Conservation (phyloP, 164 flowering plant species). For the Kingdonia uniflora region DNA sequence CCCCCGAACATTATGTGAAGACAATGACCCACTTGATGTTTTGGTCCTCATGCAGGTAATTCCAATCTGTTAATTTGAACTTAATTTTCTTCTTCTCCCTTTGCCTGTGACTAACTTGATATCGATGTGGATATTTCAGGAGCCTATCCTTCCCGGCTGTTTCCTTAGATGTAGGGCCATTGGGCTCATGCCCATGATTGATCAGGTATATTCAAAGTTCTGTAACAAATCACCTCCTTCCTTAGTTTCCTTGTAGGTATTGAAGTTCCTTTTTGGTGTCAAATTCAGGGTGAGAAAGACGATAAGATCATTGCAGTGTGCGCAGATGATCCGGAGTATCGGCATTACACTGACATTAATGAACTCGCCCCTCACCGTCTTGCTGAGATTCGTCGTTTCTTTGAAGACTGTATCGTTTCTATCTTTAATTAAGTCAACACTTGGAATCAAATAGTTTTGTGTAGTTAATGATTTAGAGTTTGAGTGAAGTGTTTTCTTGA, state of each 20-base stretch:
- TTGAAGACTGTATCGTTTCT: conserved; percentile 66
- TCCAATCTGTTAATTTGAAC: neutral
- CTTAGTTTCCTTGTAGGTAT: too few species aligned
- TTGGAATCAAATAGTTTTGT: neutral
- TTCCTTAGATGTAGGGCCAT: conserved; percentile 15
- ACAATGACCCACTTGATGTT: conserved; percentile 20
- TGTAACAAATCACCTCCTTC: too few species aligned
- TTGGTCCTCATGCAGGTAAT: conserved; percentile 20
- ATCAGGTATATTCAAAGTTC: conserved; percentile 8
- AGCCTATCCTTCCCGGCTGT: conserved; percentile 14
- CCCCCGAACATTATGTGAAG: conserved; percentile 19
- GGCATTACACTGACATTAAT: conserved; percentile 48
- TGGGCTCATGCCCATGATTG: conserved; percentile 18
- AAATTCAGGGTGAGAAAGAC: conserved; percentile 54
- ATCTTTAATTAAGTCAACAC: neutral
- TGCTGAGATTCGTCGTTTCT: conserved; percentile 54
- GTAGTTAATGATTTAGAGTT: too few species aligned
- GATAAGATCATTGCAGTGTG: conserved; percentile 72
- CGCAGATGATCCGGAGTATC: conserved; percentile 69
- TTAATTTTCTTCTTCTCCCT: neutral
- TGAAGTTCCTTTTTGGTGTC: neutral
- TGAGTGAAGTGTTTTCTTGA: conserved; percentile 15
- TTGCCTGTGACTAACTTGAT: neutral
- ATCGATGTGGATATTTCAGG: conserved; percentile 1
- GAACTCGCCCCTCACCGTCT: conserved; percentile 61